Conservation (phyloP, 2,329 filamentous ascomycete genomes). For the Fusarium sp. region DNA sequence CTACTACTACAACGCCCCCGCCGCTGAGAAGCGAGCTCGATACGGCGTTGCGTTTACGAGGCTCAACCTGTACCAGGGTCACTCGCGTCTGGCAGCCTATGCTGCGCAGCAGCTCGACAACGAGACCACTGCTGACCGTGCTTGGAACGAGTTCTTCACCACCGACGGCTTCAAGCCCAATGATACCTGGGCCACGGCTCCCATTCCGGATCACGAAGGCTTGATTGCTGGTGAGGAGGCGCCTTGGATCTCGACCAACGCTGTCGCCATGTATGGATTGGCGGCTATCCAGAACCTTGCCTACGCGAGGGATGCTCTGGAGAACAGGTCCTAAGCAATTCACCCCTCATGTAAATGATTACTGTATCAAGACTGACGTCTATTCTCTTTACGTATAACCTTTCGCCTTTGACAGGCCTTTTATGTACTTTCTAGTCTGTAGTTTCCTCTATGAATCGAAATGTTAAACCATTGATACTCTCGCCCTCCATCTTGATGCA, state of each 20-base stretch:
- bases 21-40: slow-evolving; percentile 59
- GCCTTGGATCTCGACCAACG: slow-evolving; percentile 65
- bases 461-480: neutral
- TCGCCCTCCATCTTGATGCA: neutral
- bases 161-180: slow-evolving; percentile 55
- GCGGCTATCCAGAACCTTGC: slow-evolving; percentile 66
- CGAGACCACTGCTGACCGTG: slow-evolving; percentile 57
- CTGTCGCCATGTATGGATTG: slow-evolving; percentile 64
- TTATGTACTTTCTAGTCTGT: neutral
- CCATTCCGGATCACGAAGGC: slow-evolving; percentile 55
- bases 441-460: neutral
- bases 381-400: neutral
- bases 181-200: slow-evolving; percentile 50
- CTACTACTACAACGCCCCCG: slow-evolving; percentile 62
- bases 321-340: neutral
- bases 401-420: neutral
- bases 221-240: slow-evolving; percentile 63
- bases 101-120: slow-evolving; percentile 56
- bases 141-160: slow-evolving; percentile 64
- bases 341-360: neutral
- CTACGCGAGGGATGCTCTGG: slow-evolving; percentile 39
- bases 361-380: neutral
- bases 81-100: slow-evolving; percentile 67
- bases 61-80: slow-evolving; percentile 61
- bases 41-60: slow-evolving; percentile 62